phyloP scores from a whole-genome alignment of 805 yeast species.

The Saccharomycopsis sp. region DNA sequence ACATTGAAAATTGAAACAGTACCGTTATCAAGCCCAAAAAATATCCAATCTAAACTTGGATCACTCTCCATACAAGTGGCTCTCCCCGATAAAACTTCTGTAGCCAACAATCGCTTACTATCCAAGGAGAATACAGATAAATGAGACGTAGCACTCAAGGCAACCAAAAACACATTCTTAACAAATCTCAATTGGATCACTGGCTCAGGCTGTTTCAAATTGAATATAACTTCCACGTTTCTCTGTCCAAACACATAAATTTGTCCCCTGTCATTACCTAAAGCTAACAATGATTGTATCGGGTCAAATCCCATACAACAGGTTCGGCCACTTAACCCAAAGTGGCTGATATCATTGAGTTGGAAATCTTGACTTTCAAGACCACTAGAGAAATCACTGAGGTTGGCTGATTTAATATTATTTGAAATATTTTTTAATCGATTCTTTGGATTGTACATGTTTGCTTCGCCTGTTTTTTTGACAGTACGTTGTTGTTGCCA shows the following conservation, averaged over 20 bases:
- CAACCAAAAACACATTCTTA: constrained; percentile 76
- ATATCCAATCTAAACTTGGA: constrained; percentile 83
- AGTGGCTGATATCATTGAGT: constrained; percentile 28
- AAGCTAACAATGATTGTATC: constrained; percentile 76
- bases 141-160: constrained; percentile 52
- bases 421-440: constrained; percentile 24
- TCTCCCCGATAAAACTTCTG: constrained; percentile 55
- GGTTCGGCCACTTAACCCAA: constrained; percentile 61
- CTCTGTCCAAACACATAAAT: constrained; percentile 80
- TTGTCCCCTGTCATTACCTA: constrained; percentile 64
- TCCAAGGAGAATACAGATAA: constrained; percentile 66
- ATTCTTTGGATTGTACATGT: too few species aligned
- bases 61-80: constrained; percentile 71
- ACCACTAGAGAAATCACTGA: constrained; percentile 28
- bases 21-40: constrained; percentile 77
- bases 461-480: too few species aligned
- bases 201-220: constrained; percentile 41
- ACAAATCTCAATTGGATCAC: constrained; percentile 58
- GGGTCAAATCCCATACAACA: constrained; percentile 76
- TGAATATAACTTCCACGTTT: constrained; percentile 64
- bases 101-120: constrained; percentile 51
- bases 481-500: too few species aligned
- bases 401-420: constrained; percentile 18
- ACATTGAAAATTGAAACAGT: constrained; percentile 66
- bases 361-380: constrained; percentile 26